A percentile compares a stretch with the other conserved stretches of the same genome.
Conservation (phyloP, 1,139 yeast species). For the Yamadazyma songkhlaensis region DNA sequence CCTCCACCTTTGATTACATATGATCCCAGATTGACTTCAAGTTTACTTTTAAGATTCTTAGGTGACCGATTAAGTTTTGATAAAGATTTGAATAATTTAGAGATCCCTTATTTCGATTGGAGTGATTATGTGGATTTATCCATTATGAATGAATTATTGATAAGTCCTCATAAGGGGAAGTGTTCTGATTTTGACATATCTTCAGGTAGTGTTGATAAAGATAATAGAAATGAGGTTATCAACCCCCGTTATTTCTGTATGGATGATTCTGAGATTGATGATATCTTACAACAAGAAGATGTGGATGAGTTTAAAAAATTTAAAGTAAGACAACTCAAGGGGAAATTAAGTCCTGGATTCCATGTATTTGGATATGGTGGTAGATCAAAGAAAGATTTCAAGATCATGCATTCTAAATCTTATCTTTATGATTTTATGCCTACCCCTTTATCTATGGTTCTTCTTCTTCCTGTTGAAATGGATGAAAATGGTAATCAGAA, state of each 20-base stretch:
- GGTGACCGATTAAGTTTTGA: conserved; percentile 10
- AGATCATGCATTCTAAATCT: conserved; percentile 34
- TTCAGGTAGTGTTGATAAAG: conserved; percentile 13
- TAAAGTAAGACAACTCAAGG: conserved; percentile 5
- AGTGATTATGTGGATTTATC: conserved; percentile 33
- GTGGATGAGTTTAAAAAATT: not conserved
- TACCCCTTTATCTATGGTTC: conserved; percentile 35
- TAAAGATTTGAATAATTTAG: conserved; percentile 3
- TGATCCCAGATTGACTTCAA: conserved; percentile 35
- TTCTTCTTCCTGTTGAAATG: conserved; percentile 23
- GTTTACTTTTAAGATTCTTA: conserved; percentile 22
- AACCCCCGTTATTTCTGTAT: conserved; percentile 24
- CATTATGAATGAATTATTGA: conserved; percentile 18
- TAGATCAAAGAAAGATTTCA: conserved; percentile 24
- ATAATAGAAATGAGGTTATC: conserved; percentile 18
- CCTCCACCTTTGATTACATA: conserved; percentile 17
- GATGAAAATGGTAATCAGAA: conserved; percentile 11
- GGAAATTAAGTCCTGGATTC: conserved; percentile 28
- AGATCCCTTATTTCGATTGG: conserved; percentile 33
- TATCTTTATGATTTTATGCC: conserved; percentile 45
- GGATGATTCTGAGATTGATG: conserved; percentile 23
- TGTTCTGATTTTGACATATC: conserved; percentile 25
- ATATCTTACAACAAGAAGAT: conserved; percentile 2
- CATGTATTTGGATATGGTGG: conserved; percentile 36
- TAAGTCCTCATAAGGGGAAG: conserved; percentile 14